Conservation (phyloP, 202 grass and related monocot genomes). For the Eragrostis tef region DNA sequence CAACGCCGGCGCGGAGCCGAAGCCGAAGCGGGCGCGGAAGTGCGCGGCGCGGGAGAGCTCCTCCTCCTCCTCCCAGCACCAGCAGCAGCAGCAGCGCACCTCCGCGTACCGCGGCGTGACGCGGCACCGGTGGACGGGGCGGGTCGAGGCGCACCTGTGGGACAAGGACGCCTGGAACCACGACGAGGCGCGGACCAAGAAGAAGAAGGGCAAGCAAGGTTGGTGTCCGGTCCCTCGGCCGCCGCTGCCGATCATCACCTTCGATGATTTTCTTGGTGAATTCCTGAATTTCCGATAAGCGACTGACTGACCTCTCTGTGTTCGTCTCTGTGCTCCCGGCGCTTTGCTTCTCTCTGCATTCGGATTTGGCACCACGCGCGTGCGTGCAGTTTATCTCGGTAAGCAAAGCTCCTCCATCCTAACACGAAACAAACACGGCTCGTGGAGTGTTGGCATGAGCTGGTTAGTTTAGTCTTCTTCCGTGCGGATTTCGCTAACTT, state of each 20-base stretch:
- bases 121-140: conserved; percentile 84
- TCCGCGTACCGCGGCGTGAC: conserved; percentile 78
- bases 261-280: not conserved
- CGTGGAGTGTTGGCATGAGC: not conserved
- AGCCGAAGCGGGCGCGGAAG: conserved; percentile 64
- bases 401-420: conserved; percentile 32
- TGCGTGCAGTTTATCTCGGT: conserved; percentile 77
- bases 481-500: not conserved
- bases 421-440: not conserved
- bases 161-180: conserved; percentile 70
- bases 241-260: not conserved
- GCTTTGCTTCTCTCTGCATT: not conserved
- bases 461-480: not conserved
- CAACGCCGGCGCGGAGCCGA: not conserved
- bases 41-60: conserved; percentile 48
- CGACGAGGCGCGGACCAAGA: conserved; percentile 64
- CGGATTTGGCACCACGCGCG: not conserved
- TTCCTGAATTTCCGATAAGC: too few relatives aligned
- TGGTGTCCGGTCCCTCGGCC: not conserved
- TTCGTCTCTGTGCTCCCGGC: not conserved
- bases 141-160: conserved; percentile 91
- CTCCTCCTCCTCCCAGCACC: conserved; percentile 1
- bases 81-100: conserved; percentile 51
- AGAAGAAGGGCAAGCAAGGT: conserved; percentile 96
- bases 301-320: not conserved